A percentile compares a stretch with the other conserved stretches of the same genome.
These are phyloP conservation scores for Crithidia bombi DNA, from an alignment of 208 protist genomes.

Conservation along the genomic window DNA sequence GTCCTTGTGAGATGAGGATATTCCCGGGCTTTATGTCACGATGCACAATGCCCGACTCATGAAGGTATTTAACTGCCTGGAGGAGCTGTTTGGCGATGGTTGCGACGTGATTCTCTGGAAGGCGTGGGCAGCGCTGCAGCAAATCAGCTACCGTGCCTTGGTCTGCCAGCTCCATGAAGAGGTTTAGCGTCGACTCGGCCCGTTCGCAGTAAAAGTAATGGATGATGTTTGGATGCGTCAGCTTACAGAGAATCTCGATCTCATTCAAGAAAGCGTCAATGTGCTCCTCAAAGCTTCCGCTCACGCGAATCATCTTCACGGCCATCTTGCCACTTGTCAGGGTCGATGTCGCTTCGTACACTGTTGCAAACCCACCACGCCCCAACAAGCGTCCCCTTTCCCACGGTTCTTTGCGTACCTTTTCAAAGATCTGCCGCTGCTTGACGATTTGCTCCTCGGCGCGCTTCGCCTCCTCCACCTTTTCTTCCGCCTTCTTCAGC, in stretches of 20 bases:
- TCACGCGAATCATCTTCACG: slow-evolving; percentile 77
- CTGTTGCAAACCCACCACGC: slow-evolving; percentile 67
- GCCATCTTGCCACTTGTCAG: slow-evolving; percentile 85
- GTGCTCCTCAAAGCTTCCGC: slow-evolving; percentile 59
- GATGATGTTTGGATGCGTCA: slow-evolving; percentile 82
- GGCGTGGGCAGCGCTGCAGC: slow-evolving; percentile 43
- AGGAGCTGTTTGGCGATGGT: slow-evolving; percentile 74
- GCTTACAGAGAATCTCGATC: slow-evolving; percentile 67
- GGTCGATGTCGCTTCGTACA: slow-evolving; percentile 73
- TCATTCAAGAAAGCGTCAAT: slow-evolving; percentile 77
- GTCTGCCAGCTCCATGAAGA: slow-evolving; percentile 84
- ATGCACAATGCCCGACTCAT: slow-evolving; percentile 80
- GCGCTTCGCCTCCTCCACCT: slow-evolving; percentile 50
- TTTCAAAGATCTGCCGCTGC: slow-evolving; percentile 53
- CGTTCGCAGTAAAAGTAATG: slow-evolving; percentile 87
- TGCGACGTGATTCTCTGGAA: slow-evolving; percentile 54
- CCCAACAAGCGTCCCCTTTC: slow-evolving; percentile 62
- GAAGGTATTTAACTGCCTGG: slow-evolving; percentile 72
- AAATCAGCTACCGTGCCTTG: slow-evolving; percentile 66
- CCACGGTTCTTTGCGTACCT: slow-evolving; percentile 72
- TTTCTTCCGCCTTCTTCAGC: slow-evolving; percentile 42
- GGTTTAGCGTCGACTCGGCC: slow-evolving; percentile 55
- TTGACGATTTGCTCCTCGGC: slow-evolving; percentile 60
- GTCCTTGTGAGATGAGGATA: slow-evolving; percentile 74
- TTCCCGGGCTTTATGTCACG: slow-evolving; percentile 90